These are phyloP conservation scores for Pseudopyrenochaeta lycopersici DNA, from an alignment of 2,329 filamentous ascomycete genomes.

Conservation along the genomic window DNA sequence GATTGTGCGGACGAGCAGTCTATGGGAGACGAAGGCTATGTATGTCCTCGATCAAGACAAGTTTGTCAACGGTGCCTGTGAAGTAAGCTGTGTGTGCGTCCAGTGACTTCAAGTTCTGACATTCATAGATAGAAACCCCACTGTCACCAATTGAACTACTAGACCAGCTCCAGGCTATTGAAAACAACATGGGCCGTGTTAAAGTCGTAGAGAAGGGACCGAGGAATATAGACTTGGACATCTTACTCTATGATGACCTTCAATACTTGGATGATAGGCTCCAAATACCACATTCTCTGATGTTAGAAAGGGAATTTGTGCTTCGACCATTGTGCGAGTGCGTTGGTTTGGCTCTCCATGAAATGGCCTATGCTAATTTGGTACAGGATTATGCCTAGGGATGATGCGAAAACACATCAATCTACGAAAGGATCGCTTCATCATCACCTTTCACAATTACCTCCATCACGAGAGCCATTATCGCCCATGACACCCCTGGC, in stretches of 20 bases:
- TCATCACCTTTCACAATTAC: slow-evolving; percentile 48
- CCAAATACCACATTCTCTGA: slow-evolving; percentile 83
- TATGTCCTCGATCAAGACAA: slow-evolving; percentile 88
- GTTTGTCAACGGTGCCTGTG: slow-evolving; percentile 92
- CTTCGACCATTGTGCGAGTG: slow-evolving; percentile 85
- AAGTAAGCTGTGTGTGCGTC: slow-evolving; percentile 66
- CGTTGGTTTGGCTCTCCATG: slow-evolving; percentile 32
- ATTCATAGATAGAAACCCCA: slow-evolving; percentile 76
- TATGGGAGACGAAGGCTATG: slow-evolving; percentile 98
- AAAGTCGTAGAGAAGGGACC: slow-evolving; percentile 94
- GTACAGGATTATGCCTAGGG: slow-evolving; percentile 36
- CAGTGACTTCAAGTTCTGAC: slow-evolving; percentile 7
- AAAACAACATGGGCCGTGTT: slow-evolving; percentile 77
- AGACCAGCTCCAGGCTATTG: slow-evolving; percentile 83
- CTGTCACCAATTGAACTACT: slow-evolving; percentile 79
- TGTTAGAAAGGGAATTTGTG: slow-evolving; percentile 93
- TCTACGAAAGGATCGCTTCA: slow-evolving; percentile 45
- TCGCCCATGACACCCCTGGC: slow-evolving; percentile 51
- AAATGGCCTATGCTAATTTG: slow-evolving; percentile 14
- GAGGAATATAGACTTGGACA: slow-evolving; percentile 92
- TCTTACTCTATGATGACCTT: slow-evolving; percentile 79
- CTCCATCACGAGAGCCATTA: slow-evolving; percentile 42
- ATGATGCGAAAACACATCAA: slow-evolving; percentile 52
- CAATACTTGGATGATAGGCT: slow-evolving; percentile 74
- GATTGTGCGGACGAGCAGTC: slow-evolving; percentile 80